Evolutionary conservation across 768 basidiomycete genomes (phyloP).

Genomic region (Myochromella boudieri): DNA sequence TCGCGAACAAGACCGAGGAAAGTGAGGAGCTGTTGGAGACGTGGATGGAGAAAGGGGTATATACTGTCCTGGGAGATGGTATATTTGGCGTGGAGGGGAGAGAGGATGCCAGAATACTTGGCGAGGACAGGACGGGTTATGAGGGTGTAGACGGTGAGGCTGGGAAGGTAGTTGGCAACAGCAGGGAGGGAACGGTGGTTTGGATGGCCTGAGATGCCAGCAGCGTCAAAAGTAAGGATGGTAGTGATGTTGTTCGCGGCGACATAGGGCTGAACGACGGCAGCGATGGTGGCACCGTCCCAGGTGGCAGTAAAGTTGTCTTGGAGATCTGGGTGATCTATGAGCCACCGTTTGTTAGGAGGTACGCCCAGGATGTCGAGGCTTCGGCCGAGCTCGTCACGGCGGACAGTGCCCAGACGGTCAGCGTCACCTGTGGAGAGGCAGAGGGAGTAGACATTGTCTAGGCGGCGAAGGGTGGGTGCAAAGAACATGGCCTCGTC

Average conservation of each 20-base stretch:
- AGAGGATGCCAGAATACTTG: slow-evolving; percentile 67
- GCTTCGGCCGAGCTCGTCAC: slow-evolving; percentile 58
- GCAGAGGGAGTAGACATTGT: slow-evolving; percentile 53
- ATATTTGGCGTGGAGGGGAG: slow-evolving; percentile 49
- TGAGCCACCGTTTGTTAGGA: slow-evolving; percentile 49
- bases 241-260: slow-evolving; percentile 57
- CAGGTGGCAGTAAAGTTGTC: slow-evolving; percentile 73
- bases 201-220: slow-evolving; percentile 81
- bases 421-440: slow-evolving; percentile 80
- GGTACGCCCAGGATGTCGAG: slow-evolving; percentile 69
- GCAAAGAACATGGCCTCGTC: slow-evolving; percentile 95
- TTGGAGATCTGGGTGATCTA: slow-evolving; percentile 70
- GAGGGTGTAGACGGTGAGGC: slow-evolving; percentile 63
- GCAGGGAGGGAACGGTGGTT: slow-evolving; percentile 76
- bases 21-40: background rate
- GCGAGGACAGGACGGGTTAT: slow-evolving; percentile 50
- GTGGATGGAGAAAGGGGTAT: slow-evolving; percentile 1
- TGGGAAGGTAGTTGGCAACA: slow-evolving; percentile 50
- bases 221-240: slow-evolving; percentile 80
- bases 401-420: slow-evolving; percentile 64
- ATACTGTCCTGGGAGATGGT: slow-evolving; percentile 26
- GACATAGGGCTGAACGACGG: slow-evolving; percentile 59
- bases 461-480: slow-evolving; percentile 70
- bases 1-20: background rate
- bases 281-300: slow-evolving; percentile 59